A percentile compares a stretch with the other conserved stretches of the same genome.
phyloP scores from a whole-genome alignment of 768 basidiomycete genomes.

The Hydnomerulius pinastri region DNA sequence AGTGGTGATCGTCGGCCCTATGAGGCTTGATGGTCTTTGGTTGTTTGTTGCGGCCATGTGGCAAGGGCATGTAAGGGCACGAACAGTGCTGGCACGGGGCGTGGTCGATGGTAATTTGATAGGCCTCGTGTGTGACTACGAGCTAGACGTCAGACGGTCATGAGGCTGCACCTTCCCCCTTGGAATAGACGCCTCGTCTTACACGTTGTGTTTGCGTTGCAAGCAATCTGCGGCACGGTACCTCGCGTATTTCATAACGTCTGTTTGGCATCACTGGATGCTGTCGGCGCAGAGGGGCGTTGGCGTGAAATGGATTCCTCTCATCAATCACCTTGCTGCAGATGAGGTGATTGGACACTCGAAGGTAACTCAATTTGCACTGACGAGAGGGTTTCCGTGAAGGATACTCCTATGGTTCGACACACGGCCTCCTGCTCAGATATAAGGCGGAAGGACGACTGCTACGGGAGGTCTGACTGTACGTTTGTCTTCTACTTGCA shows the following conservation, averaged over 20 bases:
- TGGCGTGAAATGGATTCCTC: constrained; percentile 4
- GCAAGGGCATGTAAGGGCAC: constrained; percentile 13
- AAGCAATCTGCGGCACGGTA: not conserved
- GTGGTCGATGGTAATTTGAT: constrained; percentile 5
- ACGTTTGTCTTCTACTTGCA: not conserved
- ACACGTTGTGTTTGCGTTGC: constrained; percentile 27
- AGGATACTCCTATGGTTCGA: constrained; percentile 8
- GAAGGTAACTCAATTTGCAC: not conserved
- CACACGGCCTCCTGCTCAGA: constrained; percentile 7
- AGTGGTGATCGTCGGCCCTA: constrained; percentile 20
- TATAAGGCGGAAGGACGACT: constrained; percentile 18
- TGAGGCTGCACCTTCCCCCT: constrained; percentile 16
- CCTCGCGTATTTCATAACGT: constrained; percentile 26
- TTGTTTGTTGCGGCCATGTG: constrained; percentile 31
- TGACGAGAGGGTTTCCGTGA: not conserved
- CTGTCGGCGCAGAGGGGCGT: constrained; percentile 7
- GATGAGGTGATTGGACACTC: constrained; percentile 4
- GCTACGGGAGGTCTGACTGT: not conserved
- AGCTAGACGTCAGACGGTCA: not conserved
- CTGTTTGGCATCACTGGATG: not conserved
- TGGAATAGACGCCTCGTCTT: constrained; percentile 8
- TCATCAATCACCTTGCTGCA: constrained; percentile 17
- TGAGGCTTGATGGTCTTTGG: constrained; percentile 20
- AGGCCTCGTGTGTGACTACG: constrained; percentile 21
- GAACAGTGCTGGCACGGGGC: not conserved